phyloP scores from a whole-genome alignment of 2,329 filamentous ascomycete genomes.

The Xylariaceae sp. region DNA sequence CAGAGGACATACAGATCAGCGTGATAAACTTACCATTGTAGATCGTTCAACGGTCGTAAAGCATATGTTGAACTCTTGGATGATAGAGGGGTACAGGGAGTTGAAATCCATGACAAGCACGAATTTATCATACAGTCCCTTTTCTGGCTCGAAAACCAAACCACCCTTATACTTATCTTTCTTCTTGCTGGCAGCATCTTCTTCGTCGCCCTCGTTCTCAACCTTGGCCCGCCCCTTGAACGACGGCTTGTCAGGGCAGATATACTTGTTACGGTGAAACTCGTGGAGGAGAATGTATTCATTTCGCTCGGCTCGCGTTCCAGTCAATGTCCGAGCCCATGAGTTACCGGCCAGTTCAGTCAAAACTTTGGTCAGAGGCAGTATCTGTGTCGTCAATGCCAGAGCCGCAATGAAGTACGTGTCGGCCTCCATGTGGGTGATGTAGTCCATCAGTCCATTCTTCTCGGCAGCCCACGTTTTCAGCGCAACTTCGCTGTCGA shows the following conservation, averaged over 20 bases:
- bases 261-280: conserved; percentile 94
- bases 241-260: conserved; percentile 89
- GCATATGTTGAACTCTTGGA: conserved; percentile 99
- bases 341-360: conserved; percentile 97
- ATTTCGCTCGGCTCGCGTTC: conserved; percentile 93
- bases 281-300: conserved; percentile 98
- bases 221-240: conserved; percentile 68
- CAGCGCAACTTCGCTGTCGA: conserved; percentile 83
- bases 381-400: conserved; percentile 81
- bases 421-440: conserved; percentile 90
- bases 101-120: conserved; percentile 99
- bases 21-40: conserved; percentile 51
- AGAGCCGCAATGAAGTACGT: conserved; percentile 94
- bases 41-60: conserved; percentile 92
- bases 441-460: conserved; percentile 84
- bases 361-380: conserved; percentile 88
- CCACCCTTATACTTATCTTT: conserved; percentile 99
- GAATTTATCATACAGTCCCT: conserved; percentile 95
- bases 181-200: conserved; percentile 78
- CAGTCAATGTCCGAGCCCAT: conserved; percentile 92
- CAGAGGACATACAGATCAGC: neutral
- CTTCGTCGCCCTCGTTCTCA: conserved; percentile 66
- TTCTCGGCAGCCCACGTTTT: conserved; percentile 81
- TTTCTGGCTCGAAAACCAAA: conserved; percentile 96
- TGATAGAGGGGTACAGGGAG: conserved; percentile 96